Evolutionary conservation across 345 rosid species (phyloP).

Genomic region (Triadica sebifera): DNA sequence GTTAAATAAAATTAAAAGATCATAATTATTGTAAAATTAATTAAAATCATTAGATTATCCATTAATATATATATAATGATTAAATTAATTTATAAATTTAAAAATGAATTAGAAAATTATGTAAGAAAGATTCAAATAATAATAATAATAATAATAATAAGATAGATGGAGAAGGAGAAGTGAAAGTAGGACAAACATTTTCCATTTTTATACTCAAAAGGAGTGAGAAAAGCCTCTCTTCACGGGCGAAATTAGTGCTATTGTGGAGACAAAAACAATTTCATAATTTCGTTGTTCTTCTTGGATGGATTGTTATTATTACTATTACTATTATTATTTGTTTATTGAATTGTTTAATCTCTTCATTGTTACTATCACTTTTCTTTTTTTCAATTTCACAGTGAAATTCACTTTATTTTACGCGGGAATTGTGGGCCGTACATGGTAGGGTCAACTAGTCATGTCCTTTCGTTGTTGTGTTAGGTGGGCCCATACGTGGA

Average conservation of each 20-base stretch:
- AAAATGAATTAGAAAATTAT: too few relatives aligned
- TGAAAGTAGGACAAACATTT: background rate
- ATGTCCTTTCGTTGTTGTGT: background rate
- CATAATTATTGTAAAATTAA: too few relatives aligned
- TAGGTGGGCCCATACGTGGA: background rate
- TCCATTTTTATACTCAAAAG: background rate
- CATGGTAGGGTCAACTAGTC: background rate
- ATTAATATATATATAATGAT: too few relatives aligned
- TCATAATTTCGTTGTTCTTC: background rate
- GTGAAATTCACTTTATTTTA: background rate
- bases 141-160: too few relatives aligned
- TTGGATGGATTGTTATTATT: too few relatives aligned
- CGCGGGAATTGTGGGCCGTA: conserved; percentile 30
- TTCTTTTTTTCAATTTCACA: background rate
- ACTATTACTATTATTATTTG: too few relatives aligned
- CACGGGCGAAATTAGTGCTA: conserved; percentile 3
- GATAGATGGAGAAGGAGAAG: too few relatives aligned
- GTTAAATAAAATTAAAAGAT: too few relatives aligned
- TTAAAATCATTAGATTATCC: too few relatives aligned
- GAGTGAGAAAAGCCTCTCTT: background rate
- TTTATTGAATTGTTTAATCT: background rate
- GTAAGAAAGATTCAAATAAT: too few relatives aligned
- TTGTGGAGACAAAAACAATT: background rate
- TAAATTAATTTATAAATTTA: too few relatives aligned
- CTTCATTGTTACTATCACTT: too few relatives aligned